Conservation (phyloP, 257 asterid species). For the Craterostigma plantagineum region DNA sequence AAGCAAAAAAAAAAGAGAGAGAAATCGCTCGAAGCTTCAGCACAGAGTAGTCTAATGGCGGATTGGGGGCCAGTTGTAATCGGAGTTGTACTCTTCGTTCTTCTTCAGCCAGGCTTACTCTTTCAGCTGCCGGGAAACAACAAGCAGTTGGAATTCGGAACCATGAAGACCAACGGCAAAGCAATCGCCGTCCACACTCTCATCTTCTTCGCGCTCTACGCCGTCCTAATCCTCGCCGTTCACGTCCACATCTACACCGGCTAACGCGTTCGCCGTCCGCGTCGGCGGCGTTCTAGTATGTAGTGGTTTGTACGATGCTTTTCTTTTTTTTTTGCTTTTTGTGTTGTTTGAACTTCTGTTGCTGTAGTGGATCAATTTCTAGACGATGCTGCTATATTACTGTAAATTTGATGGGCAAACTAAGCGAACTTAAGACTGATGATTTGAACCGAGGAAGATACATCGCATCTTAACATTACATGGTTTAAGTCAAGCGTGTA, state of each 20-base stretch:
- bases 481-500: conserved; percentile 27
- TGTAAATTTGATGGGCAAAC: too few species aligned
- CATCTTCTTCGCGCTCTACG: conserved; percentile 5
- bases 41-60: conserved; percentile 1
- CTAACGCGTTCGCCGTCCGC: not conserved
- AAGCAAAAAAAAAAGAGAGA: too few species aligned
- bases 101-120: conserved; percentile 5
- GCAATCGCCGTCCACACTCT: conserved; percentile 8
- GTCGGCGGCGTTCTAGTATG: not conserved
- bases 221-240: conserved; percentile 4
- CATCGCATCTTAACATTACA: too few species aligned
- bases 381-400: too few species aligned
- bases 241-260: conserved; percentile 6
- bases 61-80: conserved; percentile 5
- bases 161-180: conserved; percentile 7
- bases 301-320: not conserved
- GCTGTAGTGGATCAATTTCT: too few species aligned
- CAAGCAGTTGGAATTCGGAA: conserved; percentile 5
- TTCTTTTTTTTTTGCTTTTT: not conserved
- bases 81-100: conserved; percentile 7
- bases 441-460: too few species aligned
- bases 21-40: not conserved
- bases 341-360: too few species aligned
- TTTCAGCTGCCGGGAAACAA: conserved; percentile 6
- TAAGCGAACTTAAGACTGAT: too few species aligned